Base-by-base conservation (phyloP, 1,284 basidiomycete species). In the Stereum hirsutum region DNA sequence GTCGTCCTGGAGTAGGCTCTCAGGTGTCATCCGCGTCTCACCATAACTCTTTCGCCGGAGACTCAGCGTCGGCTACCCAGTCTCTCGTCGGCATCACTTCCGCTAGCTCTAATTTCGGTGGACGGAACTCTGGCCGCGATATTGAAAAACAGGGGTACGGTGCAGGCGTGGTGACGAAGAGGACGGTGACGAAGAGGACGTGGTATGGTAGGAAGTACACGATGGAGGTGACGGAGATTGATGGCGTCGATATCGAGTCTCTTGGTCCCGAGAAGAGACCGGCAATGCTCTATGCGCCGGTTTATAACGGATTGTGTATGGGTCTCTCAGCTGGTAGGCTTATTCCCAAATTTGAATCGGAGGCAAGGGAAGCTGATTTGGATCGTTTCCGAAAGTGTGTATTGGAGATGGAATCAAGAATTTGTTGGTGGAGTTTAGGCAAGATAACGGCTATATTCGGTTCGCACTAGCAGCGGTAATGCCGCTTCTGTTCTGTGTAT, bases 401-500 rank as follows among this genome's bases (percentile, higher is more conserved):
- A n/a, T n/a, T n/a, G n/a, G n/a, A n/a, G n/a, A n/a, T n/a, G n/a
- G n/a, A n/a, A n/a, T n/a, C n/a, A n/a, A 64, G 45, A 62, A 56
- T 21, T 53, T 76, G 24, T 51, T 77, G 45, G 54, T 64, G 42
- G 69, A 72, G 50, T 69, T 60, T 47, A 50, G 63, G 39, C 59
- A 73, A 39, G 75, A 78, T 52, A 63, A 66, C 26, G 54, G 60
- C 33, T 68, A 61, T 47, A 57, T 56, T 10, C 64, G 72, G 10
- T 69, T 77, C 52, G 59, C 62, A 34, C 60, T 77, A 40, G 54
- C 60, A 25, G 59, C 62, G 15, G 54, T 66, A 40, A 51, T 65
- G 20, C 36, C 89, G 0, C 74, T 85, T 54, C 67, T 89, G 6
- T 77, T 86, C 51, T 80, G 82, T 44, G 73, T 90, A 2, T 77